A percentile compares a stretch with the other conserved stretches of the same genome.
Evolutionary conservation across 2,329 filamentous ascomycete genomes (phyloP).

Genomic region (Aspergillus hortae): DNA sequence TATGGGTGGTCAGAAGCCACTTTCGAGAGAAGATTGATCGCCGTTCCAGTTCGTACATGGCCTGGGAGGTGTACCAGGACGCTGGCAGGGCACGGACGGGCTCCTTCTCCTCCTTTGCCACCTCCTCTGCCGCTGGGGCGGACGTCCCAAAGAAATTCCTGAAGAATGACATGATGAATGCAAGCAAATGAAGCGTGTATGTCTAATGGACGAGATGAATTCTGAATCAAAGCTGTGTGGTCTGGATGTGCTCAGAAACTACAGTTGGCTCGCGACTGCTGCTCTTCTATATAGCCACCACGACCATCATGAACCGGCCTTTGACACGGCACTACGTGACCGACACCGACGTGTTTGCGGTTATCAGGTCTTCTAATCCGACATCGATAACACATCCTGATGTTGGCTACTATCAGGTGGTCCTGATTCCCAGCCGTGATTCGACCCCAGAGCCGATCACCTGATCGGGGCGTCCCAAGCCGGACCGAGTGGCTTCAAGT

Average conservation of each 20-base stretch:
- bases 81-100: constrained; percentile 47
- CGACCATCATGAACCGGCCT: neutral
- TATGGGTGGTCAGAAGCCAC: constrained; percentile 40
- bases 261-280: too few relatives aligned
- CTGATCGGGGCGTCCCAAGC: neutral
- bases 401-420: neutral
- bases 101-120: neutral
- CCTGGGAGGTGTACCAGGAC: constrained; percentile 47
- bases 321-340: neutral
- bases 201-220: too few relatives aligned
- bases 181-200: neutral
- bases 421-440: neutral
- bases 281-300: neutral
- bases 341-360: neutral
- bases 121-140: constrained; percentile 5
- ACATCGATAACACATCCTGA: neutral
- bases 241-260: too few relatives aligned
- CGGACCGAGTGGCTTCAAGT: neutral
- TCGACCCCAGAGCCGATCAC: neutral
- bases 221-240: too few relatives aligned
- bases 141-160: constrained; percentile 27
- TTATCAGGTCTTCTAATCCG: neutral
- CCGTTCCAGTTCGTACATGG: constrained; percentile 54
- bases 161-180: constrained; percentile 22
- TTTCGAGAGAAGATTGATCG: constrained; percentile 57